phyloP scores from a whole-genome alignment of 345 rosid genomes.

The Toxicodendron radicans region DNA sequence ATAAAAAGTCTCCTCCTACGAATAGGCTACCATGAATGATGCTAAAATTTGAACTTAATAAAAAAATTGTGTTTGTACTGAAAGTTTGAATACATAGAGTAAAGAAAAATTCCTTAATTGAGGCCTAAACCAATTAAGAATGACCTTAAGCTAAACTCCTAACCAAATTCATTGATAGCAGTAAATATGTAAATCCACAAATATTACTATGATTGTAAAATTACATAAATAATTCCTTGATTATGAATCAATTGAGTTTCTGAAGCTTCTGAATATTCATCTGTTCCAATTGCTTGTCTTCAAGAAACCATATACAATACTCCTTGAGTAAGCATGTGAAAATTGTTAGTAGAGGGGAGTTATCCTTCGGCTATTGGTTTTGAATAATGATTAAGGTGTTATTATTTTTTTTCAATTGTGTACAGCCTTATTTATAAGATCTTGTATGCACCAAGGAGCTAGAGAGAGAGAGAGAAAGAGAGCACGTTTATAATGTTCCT shows the following conservation, averaged over 20 bases:
- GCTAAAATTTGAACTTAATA: background rate
- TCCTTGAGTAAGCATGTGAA: background rate
- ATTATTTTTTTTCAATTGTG: background rate
- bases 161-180: background rate
- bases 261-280: background rate
- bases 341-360: background rate
- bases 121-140: background rate
- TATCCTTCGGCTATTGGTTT: background rate
- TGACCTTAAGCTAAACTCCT: background rate
- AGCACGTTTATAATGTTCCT: background rate
- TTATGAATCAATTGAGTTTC: background rate
- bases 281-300: background rate
- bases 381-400: background rate
- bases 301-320: background rate
- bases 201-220: background rate
- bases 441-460: slow-evolving; percentile 1
- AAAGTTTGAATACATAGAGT: background rate
- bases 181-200: background rate
- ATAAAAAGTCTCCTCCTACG: background rate
- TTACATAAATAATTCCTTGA: background rate
- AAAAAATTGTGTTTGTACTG: background rate
- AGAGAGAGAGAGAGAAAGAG: slow-evolving; percentile 10
- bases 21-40: background rate
- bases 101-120: background rate
- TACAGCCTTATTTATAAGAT: background rate